Conservation (phyloP, 148 eudicot genomes). For the Vaccinium vitisidaea region DNA sequence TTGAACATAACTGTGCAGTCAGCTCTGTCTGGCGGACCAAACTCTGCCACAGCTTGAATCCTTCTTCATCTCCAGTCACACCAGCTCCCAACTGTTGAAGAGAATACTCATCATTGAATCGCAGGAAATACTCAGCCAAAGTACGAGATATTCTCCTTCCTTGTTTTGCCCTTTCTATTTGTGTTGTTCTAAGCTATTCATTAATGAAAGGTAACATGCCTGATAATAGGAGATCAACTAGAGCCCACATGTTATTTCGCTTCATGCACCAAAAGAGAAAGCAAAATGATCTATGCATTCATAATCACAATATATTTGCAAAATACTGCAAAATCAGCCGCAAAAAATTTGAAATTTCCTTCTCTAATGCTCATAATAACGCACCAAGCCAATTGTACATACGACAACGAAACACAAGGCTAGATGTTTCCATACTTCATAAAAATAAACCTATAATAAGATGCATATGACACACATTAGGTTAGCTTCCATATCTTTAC, state of each 20-base stretch:
- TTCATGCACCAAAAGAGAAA: constrained; percentile 9
- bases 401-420: neutral
- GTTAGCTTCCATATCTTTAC: neutral
- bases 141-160: neutral
- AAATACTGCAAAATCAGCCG: neutral
- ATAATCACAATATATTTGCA: neutral
- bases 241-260: neutral
- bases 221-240: neutral
- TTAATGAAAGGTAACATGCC: neutral
- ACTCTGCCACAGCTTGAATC: constrained; percentile 95
- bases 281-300: neutral
- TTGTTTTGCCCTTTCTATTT: neutral
- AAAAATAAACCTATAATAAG: neutral
- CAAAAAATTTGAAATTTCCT: neutral
- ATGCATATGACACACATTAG: neutral
- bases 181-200: neutral
- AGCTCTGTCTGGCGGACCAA: constrained; percentile 95
- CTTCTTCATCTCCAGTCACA: constrained; percentile 71
- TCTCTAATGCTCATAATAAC: neutral
- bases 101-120: neutral
- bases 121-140: neutral
- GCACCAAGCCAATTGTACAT: neutral
- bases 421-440: neutral
- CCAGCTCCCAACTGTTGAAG: constrained; percentile 58
- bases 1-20: constrained; percentile 93